These are phyloP conservation scores for Cupressus sempervirens DNA, from an alignment of 75 land plant species.

Conservation along the genomic window DNA sequence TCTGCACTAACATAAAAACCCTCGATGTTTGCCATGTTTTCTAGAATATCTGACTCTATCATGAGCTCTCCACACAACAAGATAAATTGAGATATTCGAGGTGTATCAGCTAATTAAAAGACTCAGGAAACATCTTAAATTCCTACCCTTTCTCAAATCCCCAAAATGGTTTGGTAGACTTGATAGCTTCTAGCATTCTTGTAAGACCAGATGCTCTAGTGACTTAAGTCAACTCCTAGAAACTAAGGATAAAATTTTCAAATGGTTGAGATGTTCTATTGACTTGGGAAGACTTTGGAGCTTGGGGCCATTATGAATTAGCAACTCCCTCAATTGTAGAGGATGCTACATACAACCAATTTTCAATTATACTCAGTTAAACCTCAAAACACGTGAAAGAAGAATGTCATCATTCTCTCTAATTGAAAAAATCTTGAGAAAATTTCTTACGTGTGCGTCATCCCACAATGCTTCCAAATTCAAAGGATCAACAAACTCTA, in stretches of 20 bases:
- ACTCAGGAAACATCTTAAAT: background rate
- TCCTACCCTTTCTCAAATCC: background rate
- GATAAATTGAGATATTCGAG: background rate
- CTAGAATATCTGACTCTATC: background rate
- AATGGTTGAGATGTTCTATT: background rate
- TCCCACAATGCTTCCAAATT: background rate
- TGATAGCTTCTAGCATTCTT: background rate
- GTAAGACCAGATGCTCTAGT: background rate
- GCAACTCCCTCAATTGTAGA: background rate
- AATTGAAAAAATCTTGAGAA: background rate
- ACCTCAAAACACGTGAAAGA: background rate
- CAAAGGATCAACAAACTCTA: background rate
- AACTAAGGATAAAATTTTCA: background rate
- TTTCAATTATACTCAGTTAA: background rate
- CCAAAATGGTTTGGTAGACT: background rate
- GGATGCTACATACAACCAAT: too few species aligned
- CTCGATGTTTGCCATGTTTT: too few species aligned
- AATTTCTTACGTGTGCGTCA: background rate
- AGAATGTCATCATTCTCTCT: background rate
- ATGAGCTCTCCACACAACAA: background rate
- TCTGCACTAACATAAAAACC: too few species aligned
- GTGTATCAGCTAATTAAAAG: background rate
- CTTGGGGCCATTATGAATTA: background rate
- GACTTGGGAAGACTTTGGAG: background rate
- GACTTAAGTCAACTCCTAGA: background rate